A percentile compares a stretch with the other conserved stretches of the same genome.
phyloP scores from a whole-genome alignment of 2,329 filamentous ascomycete genomes.

The Venturiaceae sp. region DNA sequence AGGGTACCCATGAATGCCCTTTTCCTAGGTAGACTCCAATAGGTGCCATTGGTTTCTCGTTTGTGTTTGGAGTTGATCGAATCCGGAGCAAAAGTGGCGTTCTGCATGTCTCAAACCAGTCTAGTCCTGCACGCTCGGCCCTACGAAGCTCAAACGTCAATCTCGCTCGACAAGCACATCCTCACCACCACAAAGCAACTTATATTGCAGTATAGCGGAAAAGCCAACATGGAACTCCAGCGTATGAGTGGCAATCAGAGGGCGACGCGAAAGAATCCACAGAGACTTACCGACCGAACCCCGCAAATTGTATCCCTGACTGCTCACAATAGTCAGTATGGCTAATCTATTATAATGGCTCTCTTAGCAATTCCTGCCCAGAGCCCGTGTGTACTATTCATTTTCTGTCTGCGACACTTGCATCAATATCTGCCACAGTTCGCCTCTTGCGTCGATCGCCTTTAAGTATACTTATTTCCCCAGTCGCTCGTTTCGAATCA shows the following conservation, averaged over 20 bases:
- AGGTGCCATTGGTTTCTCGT: not conserved
- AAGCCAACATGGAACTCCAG: not conserved
- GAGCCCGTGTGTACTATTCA: not conserved
- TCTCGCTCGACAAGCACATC: not conserved
- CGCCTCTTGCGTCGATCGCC: not conserved
- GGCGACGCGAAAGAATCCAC: not conserved
- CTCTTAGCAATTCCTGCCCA: not conserved
- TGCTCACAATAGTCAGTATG: not conserved
- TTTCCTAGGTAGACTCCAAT: not conserved
- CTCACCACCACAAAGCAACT: not conserved
- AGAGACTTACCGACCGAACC: not conserved
- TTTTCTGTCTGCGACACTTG: not conserved
- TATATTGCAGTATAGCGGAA: not conserved
- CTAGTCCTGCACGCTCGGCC: not conserved
- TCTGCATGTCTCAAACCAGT: not conserved
- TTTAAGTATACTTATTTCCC: not conserved
- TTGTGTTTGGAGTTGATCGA: not conserved
- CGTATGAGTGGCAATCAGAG: not conserved
- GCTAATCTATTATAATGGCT: not conserved
- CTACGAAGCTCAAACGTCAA: not conserved
- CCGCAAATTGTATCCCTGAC: not conserved
- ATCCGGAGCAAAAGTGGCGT: not conserved
- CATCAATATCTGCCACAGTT: not conserved
- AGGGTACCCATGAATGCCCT: not conserved
- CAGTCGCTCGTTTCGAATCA: not conserved